A percentile compares a stretch with the other conserved stretches of the same genome.
These are phyloP conservation scores for Paramecium sonneborni DNA, from an alignment of 73 alveolate genomes.

Conservation along the genomic window DNA sequence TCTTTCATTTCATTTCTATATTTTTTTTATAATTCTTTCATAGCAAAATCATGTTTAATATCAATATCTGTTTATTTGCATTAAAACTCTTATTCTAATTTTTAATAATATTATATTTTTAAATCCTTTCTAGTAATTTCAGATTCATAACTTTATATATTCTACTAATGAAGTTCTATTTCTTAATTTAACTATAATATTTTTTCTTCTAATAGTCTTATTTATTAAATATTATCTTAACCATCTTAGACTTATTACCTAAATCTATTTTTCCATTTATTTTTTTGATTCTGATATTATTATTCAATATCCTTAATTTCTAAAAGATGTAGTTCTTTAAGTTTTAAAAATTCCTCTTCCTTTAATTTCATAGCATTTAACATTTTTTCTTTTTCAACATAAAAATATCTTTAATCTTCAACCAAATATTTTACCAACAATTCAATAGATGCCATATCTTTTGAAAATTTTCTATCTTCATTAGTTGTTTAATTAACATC, in stretches of 20 bases:
- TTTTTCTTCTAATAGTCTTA: not conserved
- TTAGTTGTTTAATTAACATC: slow-evolving; percentile 11
- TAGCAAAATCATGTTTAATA: slow-evolving; percentile 24
- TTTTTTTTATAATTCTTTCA: slow-evolving; percentile 10
- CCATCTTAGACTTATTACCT: not conserved
- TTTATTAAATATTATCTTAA: not conserved
- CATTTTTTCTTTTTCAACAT: not conserved
- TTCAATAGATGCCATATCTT: slow-evolving; percentile 19
- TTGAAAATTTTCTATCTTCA: slow-evolving; percentile 32
- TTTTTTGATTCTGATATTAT: not conserved
- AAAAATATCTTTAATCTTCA: not conserved
- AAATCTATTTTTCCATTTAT: not conserved
- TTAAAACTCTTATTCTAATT: not conserved
- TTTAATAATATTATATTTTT: not conserved
- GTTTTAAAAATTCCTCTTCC: not conserved
- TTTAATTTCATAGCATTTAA: not conserved
- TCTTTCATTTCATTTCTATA: slow-evolving; percentile 9
- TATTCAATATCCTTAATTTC: not conserved
- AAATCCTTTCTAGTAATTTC: not conserved
- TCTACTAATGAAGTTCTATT: not conserved
- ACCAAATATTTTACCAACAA: not conserved
- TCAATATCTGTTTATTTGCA: not conserved
- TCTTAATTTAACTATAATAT: not conserved
- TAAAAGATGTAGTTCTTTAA: not conserved
- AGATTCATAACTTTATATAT: not conserved